Evolutionary conservation across 2,329 filamentous ascomycete species (phyloP).

Genomic region (Fusarium sp.): DNA sequence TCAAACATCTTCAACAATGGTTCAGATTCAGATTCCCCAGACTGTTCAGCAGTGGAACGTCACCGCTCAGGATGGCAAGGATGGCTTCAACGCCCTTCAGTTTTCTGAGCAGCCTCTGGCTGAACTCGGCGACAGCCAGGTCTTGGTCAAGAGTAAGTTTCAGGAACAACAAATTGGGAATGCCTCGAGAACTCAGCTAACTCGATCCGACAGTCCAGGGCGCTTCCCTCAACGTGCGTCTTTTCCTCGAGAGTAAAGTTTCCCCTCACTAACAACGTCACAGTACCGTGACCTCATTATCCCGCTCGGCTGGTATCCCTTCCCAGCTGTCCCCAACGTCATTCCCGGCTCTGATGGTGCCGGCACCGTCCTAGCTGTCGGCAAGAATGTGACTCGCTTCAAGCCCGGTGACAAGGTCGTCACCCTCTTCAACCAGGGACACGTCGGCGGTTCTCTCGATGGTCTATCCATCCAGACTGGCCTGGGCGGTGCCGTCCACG

Average conservation of each 20-base stretch:
- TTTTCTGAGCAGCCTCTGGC: slow-evolving; percentile 67
- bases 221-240: slow-evolving; percentile 60
- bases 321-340: slow-evolving; percentile 54
- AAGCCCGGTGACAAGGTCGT: slow-evolving; percentile 64
- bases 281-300: slow-evolving; percentile 65
- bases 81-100: slow-evolving; percentile 69
- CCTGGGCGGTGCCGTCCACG: slow-evolving; percentile 75
- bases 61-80: slow-evolving; percentile 48
- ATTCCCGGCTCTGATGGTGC: slow-evolving; percentile 65
- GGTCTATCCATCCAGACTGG: slow-evolving; percentile 58
- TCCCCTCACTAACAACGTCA: slow-evolving; percentile 3
- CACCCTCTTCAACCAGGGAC: slow-evolving; percentile 71
- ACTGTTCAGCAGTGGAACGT: slow-evolving; percentile 69
- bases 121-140: slow-evolving; percentile 74
- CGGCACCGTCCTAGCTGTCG: slow-evolving; percentile 63
- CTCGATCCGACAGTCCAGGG: slow-evolving; percentile 52
- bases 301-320: slow-evolving; percentile 59
- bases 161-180: background rate
- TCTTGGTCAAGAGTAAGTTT: slow-evolving; percentile 69
- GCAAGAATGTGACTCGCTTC: slow-evolving; percentile 59
- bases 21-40: slow-evolving; percentile 42
- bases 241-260: background rate
- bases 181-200: slow-evolving; percentile 8
- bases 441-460: slow-evolving; percentile 58
- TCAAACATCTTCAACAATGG: slow-evolving; percentile 30